phyloP scores from a whole-genome alignment of 345 rosid species.

The Pistacia vera region DNA sequence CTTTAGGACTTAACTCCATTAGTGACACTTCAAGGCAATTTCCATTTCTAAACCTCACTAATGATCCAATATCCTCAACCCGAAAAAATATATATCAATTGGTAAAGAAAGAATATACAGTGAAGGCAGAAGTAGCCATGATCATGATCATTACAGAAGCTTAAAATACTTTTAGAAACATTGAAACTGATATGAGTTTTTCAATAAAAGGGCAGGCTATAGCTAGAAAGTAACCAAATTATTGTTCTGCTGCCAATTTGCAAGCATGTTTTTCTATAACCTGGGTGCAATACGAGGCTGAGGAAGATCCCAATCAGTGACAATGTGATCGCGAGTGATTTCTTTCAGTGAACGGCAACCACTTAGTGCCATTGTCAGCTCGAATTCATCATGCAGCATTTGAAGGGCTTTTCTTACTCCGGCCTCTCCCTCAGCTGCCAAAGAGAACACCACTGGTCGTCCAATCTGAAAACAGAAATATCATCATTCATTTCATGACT shows the following conservation, averaged over 20 bases:
- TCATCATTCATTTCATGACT: too few species aligned
- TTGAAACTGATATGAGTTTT: constrained; percentile 15
- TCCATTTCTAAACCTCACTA: too few species aligned
- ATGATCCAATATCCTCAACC: not conserved
- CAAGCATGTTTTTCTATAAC: constrained; percentile 31
- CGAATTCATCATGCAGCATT: constrained; percentile 86
- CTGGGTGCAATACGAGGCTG: constrained; percentile 36
- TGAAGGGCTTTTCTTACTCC: constrained; percentile 77
- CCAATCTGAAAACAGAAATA: constrained; percentile 59
- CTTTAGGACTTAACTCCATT: too few species aligned
- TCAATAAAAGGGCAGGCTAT: constrained; percentile 13
- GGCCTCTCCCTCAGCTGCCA: constrained; percentile 87
- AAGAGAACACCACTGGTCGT: constrained; percentile 81
- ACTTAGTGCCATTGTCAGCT: constrained; percentile 88
- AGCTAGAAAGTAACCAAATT: constrained; percentile 9
- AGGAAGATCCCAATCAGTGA: constrained; percentile 73
- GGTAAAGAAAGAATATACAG: constrained; percentile 29
- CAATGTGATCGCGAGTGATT: constrained; percentile 76
- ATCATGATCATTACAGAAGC: constrained; percentile 25
- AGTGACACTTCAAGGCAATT: too few species aligned
- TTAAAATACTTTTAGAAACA: constrained; percentile 7
- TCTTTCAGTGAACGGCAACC: constrained; percentile 87
- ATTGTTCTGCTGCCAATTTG: constrained; percentile 10
- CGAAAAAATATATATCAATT: not conserved
- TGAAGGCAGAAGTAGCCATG: constrained; percentile 41